phyloP scores from a whole-genome alignment of 495 filamentous ascomycete genomes.

The Penicillium simplicissimum region DNA sequence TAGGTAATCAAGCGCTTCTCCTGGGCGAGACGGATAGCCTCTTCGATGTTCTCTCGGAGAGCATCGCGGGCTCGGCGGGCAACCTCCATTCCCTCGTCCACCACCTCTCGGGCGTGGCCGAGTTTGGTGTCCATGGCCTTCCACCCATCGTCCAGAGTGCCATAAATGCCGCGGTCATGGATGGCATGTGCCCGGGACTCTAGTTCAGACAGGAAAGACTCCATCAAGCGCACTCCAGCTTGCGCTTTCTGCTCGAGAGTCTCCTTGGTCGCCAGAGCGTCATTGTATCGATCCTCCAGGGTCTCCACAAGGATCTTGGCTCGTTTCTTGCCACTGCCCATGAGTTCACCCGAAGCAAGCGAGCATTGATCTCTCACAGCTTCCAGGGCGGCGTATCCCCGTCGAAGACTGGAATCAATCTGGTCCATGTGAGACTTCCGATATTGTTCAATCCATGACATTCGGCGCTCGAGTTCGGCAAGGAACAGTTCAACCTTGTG shows the following conservation, averaged over 20 bases:
- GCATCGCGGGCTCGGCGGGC: constrained; percentile 75
- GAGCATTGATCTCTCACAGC: constrained; percentile 86
- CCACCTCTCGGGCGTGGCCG: constrained; percentile 71
- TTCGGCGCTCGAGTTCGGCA: constrained; percentile 77
- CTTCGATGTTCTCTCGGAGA: constrained; percentile 76
- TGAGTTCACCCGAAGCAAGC: constrained; percentile 84
- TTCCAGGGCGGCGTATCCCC: constrained; percentile 81
- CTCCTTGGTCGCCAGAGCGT: constrained; percentile 80
- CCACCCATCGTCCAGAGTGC: constrained; percentile 65
- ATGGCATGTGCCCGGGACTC: constrained; percentile 80
- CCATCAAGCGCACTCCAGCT: constrained; percentile 82
- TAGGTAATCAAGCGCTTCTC: constrained; percentile 84
- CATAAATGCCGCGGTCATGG: constrained; percentile 58
- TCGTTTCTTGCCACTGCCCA: constrained; percentile 80
- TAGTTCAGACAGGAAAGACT: constrained; percentile 77
- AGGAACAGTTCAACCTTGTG: constrained; percentile 88
- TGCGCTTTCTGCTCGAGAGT: constrained; percentile 90
- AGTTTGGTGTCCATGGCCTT: constrained; percentile 73
- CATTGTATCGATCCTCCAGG: constrained; percentile 86
- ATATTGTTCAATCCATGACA: constrained; percentile 88
- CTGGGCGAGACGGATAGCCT: constrained; percentile 73
- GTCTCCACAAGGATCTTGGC: constrained; percentile 91
- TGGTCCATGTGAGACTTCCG: constrained; percentile 77
- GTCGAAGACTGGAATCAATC: constrained; percentile 76
- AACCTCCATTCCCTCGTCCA: constrained; percentile 82